Conservation (phyloP, 2,329 filamentous ascomycete species). For the Aspergillus chevalieri region DNA sequence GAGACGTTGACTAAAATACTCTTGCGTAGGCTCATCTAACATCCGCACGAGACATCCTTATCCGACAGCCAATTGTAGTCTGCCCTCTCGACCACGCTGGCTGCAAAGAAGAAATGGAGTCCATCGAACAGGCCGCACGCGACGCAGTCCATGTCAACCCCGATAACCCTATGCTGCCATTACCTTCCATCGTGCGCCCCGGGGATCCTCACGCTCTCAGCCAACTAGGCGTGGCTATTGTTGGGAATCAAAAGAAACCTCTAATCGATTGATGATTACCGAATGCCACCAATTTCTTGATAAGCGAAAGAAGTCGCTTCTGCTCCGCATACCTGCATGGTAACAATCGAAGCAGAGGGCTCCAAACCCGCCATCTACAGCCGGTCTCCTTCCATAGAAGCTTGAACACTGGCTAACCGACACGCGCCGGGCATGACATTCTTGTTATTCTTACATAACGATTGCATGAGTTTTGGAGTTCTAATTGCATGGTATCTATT, state of each 20-base stretch:
- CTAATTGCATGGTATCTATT: too few species aligned
- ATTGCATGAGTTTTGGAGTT: too few species aligned
- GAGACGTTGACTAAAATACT: constrained; percentile 6
- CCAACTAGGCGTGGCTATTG: constrained; percentile 56
- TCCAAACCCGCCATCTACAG: too few species aligned
- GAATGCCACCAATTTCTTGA: not conserved
- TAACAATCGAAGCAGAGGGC: too few species aligned
- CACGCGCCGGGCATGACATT: too few species aligned
- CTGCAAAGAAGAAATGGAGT: constrained; percentile 98
- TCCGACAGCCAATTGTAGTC: constrained; percentile 90
- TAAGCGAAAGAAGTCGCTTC: too few species aligned
- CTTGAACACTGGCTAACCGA: too few species aligned
- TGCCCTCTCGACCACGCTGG: constrained; percentile 91
- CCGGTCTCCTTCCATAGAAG: too few species aligned
- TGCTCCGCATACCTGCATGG: too few species aligned
- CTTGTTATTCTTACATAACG: too few species aligned
- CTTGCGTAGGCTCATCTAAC: constrained; percentile 70
- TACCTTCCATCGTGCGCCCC: constrained; percentile 72
- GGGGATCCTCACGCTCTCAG: constrained; percentile 62
- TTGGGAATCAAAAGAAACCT: constrained; percentile 57
- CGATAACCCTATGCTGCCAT: constrained; percentile 87
- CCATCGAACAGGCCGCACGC: constrained; percentile 91
- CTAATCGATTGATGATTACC: constrained; percentile 53
- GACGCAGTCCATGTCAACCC: constrained; percentile 83
- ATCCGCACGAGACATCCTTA: constrained; percentile 76